Evolutionary conservation across 78 protist species (phyloP).

Genomic region (Dictyostelium intermedium): DNA sequence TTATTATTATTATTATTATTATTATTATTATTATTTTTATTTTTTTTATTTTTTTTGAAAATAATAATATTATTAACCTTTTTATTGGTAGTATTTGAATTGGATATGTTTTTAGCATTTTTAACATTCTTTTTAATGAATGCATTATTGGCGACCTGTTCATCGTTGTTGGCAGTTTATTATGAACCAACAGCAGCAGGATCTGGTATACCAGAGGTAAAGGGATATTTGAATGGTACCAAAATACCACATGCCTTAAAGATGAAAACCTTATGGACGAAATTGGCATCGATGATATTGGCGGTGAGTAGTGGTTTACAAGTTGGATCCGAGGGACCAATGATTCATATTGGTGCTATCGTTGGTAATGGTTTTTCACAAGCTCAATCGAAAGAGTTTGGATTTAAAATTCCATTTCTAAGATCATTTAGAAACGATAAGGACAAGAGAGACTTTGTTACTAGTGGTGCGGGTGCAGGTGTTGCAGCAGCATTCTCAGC

Average conservation of each 20-base stretch:
- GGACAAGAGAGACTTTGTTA: constrained; percentile 90
- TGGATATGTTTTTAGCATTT: constrained; percentile 39
- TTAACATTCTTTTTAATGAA: constrained; percentile 54
- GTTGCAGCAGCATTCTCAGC: constrained; percentile 97
- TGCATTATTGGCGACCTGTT: constrained; percentile 35
- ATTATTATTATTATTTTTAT: not conserved
- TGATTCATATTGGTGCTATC: constrained; percentile 92
- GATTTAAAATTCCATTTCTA: constrained; percentile 64
- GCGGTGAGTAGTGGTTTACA: constrained; percentile 77
- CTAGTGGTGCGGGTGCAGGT: constrained; percentile 97
- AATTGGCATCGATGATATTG: constrained; percentile 80
- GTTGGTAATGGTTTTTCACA: constrained; percentile 91
- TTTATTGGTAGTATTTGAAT: not conserved
- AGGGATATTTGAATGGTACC: constrained; percentile 85
- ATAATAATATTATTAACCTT: not conserved
- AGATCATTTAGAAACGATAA: constrained; percentile 88
- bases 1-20: too few species aligned
- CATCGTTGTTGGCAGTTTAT: constrained; percentile 68
- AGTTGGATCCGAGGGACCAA: constrained; percentile 92
- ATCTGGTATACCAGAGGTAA: constrained; percentile 93
- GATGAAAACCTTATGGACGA: constrained; percentile 80
- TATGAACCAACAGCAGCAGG: constrained; percentile 90
- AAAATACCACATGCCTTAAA: constrained; percentile 68
- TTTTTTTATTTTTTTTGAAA: not conserved
- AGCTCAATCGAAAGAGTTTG: constrained; percentile 84